These are phyloP conservation scores for Saturnispora kantuleensis DNA, from an alignment of 805 yeast genomes.

Conservation along the genomic window DNA sequence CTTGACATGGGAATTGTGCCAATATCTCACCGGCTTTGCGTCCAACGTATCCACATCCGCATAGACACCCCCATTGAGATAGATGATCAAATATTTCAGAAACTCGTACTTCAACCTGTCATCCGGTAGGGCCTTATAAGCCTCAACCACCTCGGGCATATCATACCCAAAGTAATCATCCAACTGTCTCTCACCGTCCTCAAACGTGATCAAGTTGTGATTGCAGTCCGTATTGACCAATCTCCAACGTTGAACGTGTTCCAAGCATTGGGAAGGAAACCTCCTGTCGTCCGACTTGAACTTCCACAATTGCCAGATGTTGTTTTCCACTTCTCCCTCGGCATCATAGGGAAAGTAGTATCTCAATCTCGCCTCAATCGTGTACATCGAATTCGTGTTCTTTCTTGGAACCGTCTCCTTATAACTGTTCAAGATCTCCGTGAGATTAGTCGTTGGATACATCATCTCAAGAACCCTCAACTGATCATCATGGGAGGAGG, in stretches of 20 bases:
- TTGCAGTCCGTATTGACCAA: slow-evolving; percentile 22
- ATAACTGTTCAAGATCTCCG: slow-evolving; percentile 1
- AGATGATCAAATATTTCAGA: slow-evolving; percentile 42
- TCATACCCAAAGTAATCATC: slow-evolving; percentile 20
- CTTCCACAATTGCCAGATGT: slow-evolving; percentile 25
- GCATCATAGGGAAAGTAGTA: slow-evolving; percentile 20
- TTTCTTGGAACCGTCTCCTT: slow-evolving; percentile 15
- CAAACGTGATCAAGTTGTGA: slow-evolving; percentile 23
- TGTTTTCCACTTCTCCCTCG: slow-evolving; percentile 19
- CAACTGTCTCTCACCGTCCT: slow-evolving; percentile 23
- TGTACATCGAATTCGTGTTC: slow-evolving; percentile 17
- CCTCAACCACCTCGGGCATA: slow-evolving; percentile 43
- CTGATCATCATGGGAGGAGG: slow-evolving; percentile 7
- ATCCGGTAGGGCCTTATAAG: slow-evolving; percentile 42
- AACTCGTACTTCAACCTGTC: slow-evolving; percentile 43
- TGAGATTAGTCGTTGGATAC: slow-evolving; percentile 12
- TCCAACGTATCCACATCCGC: slow-evolving; percentile 53
- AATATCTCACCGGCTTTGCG: slow-evolving; percentile 33
- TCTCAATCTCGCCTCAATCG: slow-evolving; percentile 20
- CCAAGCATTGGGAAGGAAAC: slow-evolving; percentile 24
- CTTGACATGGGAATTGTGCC: slow-evolving; percentile 21
- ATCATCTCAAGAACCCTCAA: slow-evolving; percentile 4
- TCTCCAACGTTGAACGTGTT: slow-evolving; percentile 28
- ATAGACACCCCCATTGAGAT: slow-evolving; percentile 49
- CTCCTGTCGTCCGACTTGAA: slow-evolving; percentile 18